Conservation (phyloP, 2,329 filamentous ascomycete genomes). For the Ambrosiella xylebori region DNA sequence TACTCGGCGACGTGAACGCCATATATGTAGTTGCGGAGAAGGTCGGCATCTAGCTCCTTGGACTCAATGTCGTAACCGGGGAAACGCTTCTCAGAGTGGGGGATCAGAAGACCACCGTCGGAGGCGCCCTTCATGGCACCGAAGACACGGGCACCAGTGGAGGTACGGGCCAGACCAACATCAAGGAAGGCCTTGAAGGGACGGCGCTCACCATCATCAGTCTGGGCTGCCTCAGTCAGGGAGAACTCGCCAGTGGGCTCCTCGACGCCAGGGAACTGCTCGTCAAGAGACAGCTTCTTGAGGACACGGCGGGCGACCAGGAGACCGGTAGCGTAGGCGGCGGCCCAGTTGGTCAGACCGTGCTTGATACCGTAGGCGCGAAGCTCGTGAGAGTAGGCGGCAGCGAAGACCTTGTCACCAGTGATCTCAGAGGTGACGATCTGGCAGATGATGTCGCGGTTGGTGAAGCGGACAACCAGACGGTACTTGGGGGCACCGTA, state of each 20-base stretch:
- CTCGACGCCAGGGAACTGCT: conserved; percentile 88
- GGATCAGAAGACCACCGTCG: conserved; percentile 89
- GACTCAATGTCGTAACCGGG: conserved; percentile 92
- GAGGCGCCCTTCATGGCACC: conserved; percentile 99
- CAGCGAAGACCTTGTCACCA: conserved; percentile 89
- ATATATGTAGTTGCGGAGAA: conserved; percentile 98
- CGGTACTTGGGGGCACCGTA: conserved; percentile 99
- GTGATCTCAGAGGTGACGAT: conserved; percentile 91
- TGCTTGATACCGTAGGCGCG: conserved; percentile 94
- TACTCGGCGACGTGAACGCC: conserved; percentile 98
- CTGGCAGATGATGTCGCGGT: conserved; percentile 98
- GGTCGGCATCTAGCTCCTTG: conserved; percentile 96
- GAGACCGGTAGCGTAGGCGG: conserved; percentile 91
- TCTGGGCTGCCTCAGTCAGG: conserved; percentile 86
- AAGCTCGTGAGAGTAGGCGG: conserved; percentile 95
- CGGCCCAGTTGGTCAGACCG: conserved; percentile 99
- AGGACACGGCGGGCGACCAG: conserved; percentile 92
- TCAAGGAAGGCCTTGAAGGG: conserved; percentile 99
- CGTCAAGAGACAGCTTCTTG: conserved; percentile 89
- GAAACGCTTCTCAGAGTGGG: conserved; percentile 99
- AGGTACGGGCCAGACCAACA: conserved; percentile 92
- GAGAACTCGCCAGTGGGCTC: conserved; percentile 93
- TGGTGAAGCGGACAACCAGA: conserved; percentile 97
- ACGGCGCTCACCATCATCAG: conserved; percentile 79
- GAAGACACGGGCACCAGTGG: conserved; percentile 96